These are phyloP conservation scores for Wickerhamiella parazyma DNA, from an alignment of 805 yeast species.

Conservation along the genomic window DNA sequence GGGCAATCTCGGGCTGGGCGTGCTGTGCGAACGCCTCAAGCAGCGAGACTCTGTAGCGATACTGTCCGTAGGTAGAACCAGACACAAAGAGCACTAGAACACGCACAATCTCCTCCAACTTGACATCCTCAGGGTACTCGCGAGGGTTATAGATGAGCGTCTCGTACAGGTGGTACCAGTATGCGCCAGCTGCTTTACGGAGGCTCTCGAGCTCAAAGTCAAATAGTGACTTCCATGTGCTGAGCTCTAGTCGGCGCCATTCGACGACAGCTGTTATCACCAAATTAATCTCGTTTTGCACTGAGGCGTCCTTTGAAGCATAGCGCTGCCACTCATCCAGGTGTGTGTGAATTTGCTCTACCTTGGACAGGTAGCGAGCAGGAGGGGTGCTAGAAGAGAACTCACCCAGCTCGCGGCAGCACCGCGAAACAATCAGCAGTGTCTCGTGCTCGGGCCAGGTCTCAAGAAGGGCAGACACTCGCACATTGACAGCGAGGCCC, in stretches of 20 bases:
- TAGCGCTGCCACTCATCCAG: conserved; percentile 89
- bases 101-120: conserved; percentile 30
- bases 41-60: conserved; percentile 40
- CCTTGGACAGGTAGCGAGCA: conserved; percentile 61
- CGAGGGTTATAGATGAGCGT: conserved; percentile 32
- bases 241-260: conserved; percentile 82
- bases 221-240: conserved; percentile 73
- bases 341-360: conserved; percentile 74
- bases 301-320: conserved; percentile 64
- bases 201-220: conserved; percentile 40
- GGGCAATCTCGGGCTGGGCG: conserved; percentile 24
- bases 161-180: conserved; percentile 91
- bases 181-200: conserved; percentile 44
- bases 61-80: conserved; percentile 68
- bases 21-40: conserved; percentile 54
- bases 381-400: conserved; percentile 59
- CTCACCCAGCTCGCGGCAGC: conserved; percentile 49
- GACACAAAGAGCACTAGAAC: conserved; percentile 66
- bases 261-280: conserved; percentile 60
- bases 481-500: conserved; percentile 32
- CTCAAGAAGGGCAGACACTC: conserved; percentile 35
- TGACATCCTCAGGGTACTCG: conserved; percentile 26
- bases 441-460: conserved; percentile 97
- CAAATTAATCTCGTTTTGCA: conserved; percentile 40
- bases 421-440: conserved; percentile 48